Percentiles rank a stretch among this genome's conserved stretches.
phyloP scores from a whole-genome alignment of 192 early-diverging fungal genomes.

The Phlyctochytrium arcticum region DNA sequence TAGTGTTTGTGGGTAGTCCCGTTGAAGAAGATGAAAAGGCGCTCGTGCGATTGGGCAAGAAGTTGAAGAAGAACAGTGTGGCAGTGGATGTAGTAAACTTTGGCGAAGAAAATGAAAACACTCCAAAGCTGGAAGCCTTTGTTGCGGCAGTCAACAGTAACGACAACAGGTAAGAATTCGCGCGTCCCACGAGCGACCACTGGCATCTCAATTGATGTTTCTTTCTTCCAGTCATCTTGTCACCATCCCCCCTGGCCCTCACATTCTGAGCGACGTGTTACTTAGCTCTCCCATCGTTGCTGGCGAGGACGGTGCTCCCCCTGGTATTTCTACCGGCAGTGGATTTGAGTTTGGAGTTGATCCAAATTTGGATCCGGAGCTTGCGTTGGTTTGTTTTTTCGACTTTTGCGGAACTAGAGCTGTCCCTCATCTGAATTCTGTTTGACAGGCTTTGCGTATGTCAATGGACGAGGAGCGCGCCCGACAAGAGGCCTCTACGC shows the following conservation, averaged over 20 bases:
- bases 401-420: background rate
- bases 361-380: constrained; percentile 88
- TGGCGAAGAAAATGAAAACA: constrained; percentile 87
- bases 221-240: constrained; percentile 68
- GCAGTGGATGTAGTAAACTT: constrained; percentile 94
- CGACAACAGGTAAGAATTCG: constrained; percentile 71
- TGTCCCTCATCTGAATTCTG: background rate
- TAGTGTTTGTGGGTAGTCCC: constrained; percentile 92
- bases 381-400: constrained; percentile 64
- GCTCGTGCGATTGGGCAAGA: constrained; percentile 86
- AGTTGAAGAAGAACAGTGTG: constrained; percentile 97
- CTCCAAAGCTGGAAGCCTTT: constrained; percentile 86
- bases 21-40: constrained; percentile 71
- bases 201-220: background rate
- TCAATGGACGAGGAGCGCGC: constrained; percentile 95
- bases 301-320: constrained; percentile 73
- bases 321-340: constrained; percentile 57
- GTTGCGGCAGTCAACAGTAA: constrained; percentile 83
- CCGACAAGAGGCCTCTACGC: constrained; percentile 64
- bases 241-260: constrained; percentile 88
- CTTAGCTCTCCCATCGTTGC: constrained; percentile 82
- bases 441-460: constrained; percentile 76
- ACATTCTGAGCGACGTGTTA: constrained; percentile 85
- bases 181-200: background rate
- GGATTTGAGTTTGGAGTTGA: constrained; percentile 94